phyloP scores from a whole-genome alignment of 805 yeast genomes.

The Wickerhamomyces queroliae region DNA sequence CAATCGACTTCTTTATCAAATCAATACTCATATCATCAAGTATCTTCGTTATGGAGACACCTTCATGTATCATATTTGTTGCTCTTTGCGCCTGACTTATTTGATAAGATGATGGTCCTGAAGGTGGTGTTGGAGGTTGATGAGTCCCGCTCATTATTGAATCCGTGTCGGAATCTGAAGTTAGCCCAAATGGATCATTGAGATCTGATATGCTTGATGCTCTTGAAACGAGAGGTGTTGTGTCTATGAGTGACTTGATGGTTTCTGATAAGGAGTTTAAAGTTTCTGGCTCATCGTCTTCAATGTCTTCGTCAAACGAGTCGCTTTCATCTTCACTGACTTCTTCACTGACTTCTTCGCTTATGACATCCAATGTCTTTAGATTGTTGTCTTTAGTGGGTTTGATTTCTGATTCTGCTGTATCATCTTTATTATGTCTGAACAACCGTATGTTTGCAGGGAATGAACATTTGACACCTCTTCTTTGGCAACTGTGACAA shows the following conservation, averaged over 20 bases:
- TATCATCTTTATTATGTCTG: constrained; percentile 3
- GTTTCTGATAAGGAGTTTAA: neutral
- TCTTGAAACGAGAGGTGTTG: neutral
- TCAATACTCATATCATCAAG: constrained; percentile 16
- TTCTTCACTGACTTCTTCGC: no score
- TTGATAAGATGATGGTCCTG: neutral
- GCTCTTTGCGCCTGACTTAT: constrained; percentile 11
- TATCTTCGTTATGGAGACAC: constrained; percentile 18
- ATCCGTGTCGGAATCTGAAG: neutral
- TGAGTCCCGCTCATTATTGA: neutral
- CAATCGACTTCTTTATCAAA: constrained; percentile 16
- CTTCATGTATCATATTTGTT: constrained; percentile 15
- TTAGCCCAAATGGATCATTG: neutral
- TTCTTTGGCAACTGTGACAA: constrained; percentile 20
- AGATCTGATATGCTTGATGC: neutral
- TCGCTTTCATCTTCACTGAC: no score
- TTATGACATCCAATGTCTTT: no score
- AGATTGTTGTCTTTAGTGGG: no score
- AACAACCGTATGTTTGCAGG: constrained; percentile 23
- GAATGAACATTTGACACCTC: constrained; percentile 17
- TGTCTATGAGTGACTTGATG: neutral
- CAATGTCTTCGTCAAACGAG: no score
- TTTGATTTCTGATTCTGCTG: neutral
- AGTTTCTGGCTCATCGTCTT: neutral
- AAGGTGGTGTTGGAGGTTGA: neutral